phyloP scores from a whole-genome alignment of 2,329 filamentous ascomycete genomes.

The Diaporthe sp. region DNA sequence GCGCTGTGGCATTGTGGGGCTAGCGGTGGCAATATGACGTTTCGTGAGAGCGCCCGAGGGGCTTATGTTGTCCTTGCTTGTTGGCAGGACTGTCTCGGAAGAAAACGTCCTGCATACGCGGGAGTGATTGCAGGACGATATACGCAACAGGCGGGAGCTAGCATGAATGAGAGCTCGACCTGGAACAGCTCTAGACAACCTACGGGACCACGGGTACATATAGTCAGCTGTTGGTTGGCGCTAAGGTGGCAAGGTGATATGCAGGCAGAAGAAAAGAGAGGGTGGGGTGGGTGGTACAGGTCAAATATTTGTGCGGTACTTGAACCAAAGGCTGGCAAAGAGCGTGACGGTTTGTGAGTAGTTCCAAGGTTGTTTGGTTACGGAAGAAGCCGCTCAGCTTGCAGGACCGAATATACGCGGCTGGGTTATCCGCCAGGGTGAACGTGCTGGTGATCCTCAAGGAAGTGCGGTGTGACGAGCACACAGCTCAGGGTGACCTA shows the following conservation, averaged over 20 bases:
- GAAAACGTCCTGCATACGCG: neutral
- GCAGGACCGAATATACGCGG: neutral
- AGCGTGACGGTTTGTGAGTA: neutral
- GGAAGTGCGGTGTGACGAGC: too few species aligned
- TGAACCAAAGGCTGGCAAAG: neutral
- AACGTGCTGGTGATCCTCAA: neutral
- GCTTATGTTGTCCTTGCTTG: neutral
- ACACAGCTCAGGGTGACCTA: neutral
- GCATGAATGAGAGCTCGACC: slow-evolving; percentile 20
- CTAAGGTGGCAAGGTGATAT: neutral
- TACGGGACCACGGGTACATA: slow-evolving; percentile 18
- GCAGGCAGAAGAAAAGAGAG: neutral
- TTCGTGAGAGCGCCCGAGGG: neutral
- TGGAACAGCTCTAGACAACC: neutral
- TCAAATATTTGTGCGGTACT: neutral
- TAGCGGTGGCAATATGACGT: slow-evolving; percentile 30
- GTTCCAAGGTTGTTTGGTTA: neutral
- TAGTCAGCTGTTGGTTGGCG: neutral
- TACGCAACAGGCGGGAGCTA: neutral
- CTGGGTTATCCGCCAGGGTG: neutral
- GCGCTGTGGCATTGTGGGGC: slow-evolving; percentile 28
- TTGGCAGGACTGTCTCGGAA: neutral
- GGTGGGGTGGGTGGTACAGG: neutral
- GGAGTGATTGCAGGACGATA: neutral
- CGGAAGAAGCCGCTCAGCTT: neutral